phyloP scores from a whole-genome alignment of 2,329 filamentous ascomycete genomes.

The Claviceps maximensis region DNA sequence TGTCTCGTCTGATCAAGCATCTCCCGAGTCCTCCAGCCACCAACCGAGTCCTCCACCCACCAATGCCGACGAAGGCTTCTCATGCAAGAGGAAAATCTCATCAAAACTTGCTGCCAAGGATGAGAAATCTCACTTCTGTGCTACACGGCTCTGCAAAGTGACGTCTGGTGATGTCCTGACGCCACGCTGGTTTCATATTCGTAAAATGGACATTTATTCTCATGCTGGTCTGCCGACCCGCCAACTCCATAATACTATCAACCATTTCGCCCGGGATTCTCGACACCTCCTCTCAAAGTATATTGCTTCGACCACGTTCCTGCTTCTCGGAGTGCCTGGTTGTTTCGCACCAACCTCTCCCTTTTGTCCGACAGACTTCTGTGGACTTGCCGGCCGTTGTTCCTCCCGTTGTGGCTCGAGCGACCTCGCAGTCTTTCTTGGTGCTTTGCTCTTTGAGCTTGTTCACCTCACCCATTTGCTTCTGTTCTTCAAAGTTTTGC shows the following conservation, averaged over 20 bases:
- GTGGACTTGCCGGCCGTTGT: constrained; percentile 17
- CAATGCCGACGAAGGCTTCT: background rate
- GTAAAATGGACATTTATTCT: constrained; percentile 10
- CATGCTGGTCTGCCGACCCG: constrained; percentile 17
- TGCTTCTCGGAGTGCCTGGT: constrained; percentile 17
- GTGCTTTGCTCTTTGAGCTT: constrained; percentile 16
- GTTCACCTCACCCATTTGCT: background rate
- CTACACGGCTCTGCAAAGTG: background rate
- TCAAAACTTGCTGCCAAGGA: background rate
- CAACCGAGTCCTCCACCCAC: too few species aligned
- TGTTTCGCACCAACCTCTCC: constrained; percentile 1
- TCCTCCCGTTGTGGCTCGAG: constrained; percentile 7
- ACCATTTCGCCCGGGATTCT: constrained; percentile 27
- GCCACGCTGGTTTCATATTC: background rate
- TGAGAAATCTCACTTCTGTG: background rate
- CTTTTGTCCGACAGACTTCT: too few species aligned
- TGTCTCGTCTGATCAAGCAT: background rate
- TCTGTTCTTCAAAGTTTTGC: constrained; percentile 1
- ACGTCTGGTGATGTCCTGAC: background rate
- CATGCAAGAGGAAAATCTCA: background rate
- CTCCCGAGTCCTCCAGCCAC: too few species aligned
- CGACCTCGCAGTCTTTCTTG: constrained; percentile 17
- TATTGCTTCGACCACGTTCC: constrained; percentile 19
- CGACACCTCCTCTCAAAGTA: constrained; percentile 22
- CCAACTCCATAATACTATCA: constrained; percentile 14